Evolutionary conservation across 2,329 filamentous ascomycete species (phyloP).

Genomic region (Xylaria sp.): DNA sequence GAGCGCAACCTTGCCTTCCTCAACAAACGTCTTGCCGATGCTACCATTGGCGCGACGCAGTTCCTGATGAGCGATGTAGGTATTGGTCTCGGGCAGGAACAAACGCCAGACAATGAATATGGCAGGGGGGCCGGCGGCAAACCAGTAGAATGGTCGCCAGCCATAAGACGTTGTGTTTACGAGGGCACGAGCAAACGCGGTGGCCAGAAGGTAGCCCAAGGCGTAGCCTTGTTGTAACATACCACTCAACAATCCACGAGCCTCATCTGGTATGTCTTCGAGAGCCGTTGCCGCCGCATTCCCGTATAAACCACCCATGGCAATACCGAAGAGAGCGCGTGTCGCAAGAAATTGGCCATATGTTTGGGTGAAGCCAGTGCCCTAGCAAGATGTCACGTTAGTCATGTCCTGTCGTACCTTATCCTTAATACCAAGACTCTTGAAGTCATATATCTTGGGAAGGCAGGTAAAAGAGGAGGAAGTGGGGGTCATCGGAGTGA

Average conservation of each 20-base stretch:
- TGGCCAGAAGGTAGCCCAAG: constrained; percentile 67
- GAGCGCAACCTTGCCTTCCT: constrained; percentile 79
- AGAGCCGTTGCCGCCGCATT: constrained; percentile 80
- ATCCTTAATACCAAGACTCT: not conserved
- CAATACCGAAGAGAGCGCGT: constrained; percentile 76
- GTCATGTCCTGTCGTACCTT: not conserved
- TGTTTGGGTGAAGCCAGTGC: constrained; percentile 71
- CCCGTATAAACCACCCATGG: constrained; percentile 82
- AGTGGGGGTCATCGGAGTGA: not conserved
- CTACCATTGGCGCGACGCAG: constrained; percentile 62
- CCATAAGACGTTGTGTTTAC: constrained; percentile 77
- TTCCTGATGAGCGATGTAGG: constrained; percentile 70
- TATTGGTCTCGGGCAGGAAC: constrained; percentile 77
- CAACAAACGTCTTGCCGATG: constrained; percentile 70
- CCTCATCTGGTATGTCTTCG: constrained; percentile 72
- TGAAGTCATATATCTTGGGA: too few species aligned
- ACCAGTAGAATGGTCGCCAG: constrained; percentile 91
- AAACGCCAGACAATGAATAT: constrained; percentile 82
- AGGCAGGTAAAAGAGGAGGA: not conserved
- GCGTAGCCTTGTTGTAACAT: constrained; percentile 77
- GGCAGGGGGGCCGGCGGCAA: constrained; percentile 79
- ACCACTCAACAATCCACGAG: constrained; percentile 75
- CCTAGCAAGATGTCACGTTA: constrained; percentile 41
- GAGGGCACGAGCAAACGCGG: constrained; percentile 67
- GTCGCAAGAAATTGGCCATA: constrained; percentile 77